These are phyloP conservation scores for Paxillus rubicundulus DNA, from an alignment of 768 basidiomycete species.

Conservation along the genomic window DNA sequence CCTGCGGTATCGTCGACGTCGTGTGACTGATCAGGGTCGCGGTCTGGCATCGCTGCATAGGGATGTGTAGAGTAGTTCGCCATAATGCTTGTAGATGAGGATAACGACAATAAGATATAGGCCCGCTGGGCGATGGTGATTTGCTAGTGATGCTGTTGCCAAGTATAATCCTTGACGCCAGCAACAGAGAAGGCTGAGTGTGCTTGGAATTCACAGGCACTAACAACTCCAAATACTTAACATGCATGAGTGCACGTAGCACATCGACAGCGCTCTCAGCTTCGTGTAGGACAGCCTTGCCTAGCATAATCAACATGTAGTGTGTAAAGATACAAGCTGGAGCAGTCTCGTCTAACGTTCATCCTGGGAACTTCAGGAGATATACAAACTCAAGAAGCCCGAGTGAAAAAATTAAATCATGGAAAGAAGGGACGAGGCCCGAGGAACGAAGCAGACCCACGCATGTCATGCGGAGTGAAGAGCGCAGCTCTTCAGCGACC, in stretches of 20 bases:
- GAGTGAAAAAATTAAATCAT: neutral
- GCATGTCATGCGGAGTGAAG: neutral
- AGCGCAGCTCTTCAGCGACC: neutral
- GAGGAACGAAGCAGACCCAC: neutral
- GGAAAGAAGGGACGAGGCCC: neutral
- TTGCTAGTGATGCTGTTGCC: conserved; percentile 16
- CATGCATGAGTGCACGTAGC: neutral
- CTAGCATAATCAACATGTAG: neutral
- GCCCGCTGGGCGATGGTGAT: conserved; percentile 7
- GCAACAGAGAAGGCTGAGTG: neutral
- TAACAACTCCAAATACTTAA: no score
- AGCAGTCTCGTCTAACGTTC: conserved; percentile 1
- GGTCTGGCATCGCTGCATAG: conserved; percentile 24
- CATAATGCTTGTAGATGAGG: conserved; percentile 12
- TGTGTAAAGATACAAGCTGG: conserved; percentile 12
- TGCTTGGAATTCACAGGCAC: neutral
- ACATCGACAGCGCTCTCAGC: neutral
- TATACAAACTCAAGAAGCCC: neutral
- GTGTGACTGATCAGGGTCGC: conserved; percentile 30
- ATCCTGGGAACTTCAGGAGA: neutral
- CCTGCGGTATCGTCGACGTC: conserved; percentile 31
- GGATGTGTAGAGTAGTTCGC: conserved; percentile 29
- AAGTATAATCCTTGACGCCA: conserved; percentile 16
- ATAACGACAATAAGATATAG: neutral
- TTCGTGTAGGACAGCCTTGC: neutral